Percentiles rank a stretch among this genome's conserved stretches.
Evolutionary conservation across 805 yeast species (phyloP).

Genomic region (Myxozyma geophila): DNA sequence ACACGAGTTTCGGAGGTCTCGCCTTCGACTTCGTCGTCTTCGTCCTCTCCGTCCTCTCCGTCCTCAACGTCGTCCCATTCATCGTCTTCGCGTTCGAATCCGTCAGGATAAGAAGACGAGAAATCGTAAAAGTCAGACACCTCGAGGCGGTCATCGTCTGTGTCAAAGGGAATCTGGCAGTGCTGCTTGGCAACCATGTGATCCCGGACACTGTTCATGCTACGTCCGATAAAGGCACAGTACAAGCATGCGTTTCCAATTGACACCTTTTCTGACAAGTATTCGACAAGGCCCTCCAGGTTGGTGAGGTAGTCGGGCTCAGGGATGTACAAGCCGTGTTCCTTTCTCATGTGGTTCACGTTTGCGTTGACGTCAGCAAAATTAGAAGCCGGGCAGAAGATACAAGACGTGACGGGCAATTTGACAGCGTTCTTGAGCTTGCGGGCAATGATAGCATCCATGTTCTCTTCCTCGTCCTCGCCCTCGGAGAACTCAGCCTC

Average conservation of each 20-base stretch:
- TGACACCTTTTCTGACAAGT: constrained; percentile 79
- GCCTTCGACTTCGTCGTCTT: constrained; percentile 45
- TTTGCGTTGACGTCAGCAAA: constrained; percentile 60
- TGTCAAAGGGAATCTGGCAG: constrained; percentile 85
- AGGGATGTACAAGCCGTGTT: constrained; percentile 87
- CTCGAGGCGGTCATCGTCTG: constrained; percentile 73
- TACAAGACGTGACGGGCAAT: constrained; percentile 46
- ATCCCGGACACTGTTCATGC: constrained; percentile 82
- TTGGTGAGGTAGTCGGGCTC: constrained; percentile 73
- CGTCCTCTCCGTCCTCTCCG: constrained; percentile 50
- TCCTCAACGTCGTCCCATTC: constrained; percentile 48
- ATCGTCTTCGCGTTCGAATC: constrained; percentile 31
- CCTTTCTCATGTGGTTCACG: constrained; percentile 73
- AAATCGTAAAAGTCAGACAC: constrained; percentile 86
- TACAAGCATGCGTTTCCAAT: constrained; percentile 81
- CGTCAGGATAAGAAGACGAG: constrained; percentile 59
- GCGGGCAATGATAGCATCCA: constrained; percentile 25
- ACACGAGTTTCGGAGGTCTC: constrained; percentile 23
- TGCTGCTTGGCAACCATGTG: constrained; percentile 88
- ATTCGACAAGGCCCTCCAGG: constrained; percentile 69
- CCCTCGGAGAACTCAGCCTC: constrained; percentile 6
- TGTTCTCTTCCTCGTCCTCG: constrained; percentile 32
- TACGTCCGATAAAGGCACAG: constrained; percentile 83
- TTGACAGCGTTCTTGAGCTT: constrained; percentile 33
- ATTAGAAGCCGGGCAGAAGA: constrained; percentile 53